phyloP scores from a whole-genome alignment of 2,329 filamentous ascomycete genomes.

The Amesomyces nigricolor region DNA sequence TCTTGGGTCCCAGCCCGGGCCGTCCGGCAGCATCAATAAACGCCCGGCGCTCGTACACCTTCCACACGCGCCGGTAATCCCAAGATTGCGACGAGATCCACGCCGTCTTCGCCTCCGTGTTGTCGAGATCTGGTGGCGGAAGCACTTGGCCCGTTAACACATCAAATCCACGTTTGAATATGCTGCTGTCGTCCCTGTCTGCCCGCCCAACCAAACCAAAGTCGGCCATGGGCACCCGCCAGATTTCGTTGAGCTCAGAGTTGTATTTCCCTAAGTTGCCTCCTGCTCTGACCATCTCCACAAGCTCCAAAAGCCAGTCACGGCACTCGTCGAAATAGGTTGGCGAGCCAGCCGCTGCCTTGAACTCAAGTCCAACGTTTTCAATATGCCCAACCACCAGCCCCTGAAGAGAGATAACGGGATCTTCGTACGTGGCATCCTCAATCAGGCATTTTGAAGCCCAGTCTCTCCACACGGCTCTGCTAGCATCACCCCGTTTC shows the following conservation, averaged over 20 bases:
- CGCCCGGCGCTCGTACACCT: background rate
- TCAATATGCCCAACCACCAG: background rate
- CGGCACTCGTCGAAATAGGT: background rate
- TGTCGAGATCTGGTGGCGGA: background rate
- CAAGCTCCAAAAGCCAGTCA: background rate
- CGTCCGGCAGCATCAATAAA: conserved; percentile 1
- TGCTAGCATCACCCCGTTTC: background rate
- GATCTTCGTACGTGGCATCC: background rate
- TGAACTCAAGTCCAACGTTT: background rate
- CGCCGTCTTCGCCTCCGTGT: background rate
- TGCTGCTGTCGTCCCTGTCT: background rate
- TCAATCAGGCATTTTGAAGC: background rate
- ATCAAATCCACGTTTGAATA: conserved; percentile 1
- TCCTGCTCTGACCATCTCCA: background rate
- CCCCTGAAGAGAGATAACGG: background rate
- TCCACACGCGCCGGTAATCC: conserved; percentile 8
- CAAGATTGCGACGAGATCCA: conserved; percentile 7
- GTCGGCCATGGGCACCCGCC: conserved; percentile 6
- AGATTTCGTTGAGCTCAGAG: background rate
- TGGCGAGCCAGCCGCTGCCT: background rate
- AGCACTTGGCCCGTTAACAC: background rate
- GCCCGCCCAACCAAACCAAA: background rate
- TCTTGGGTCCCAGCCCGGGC: background rate
- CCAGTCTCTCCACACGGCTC: conserved; percentile 4
- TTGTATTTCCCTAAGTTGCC: background rate